phyloP scores from a whole-genome alignment of 805 yeast species.

The Candida endomychidarum region DNA sequence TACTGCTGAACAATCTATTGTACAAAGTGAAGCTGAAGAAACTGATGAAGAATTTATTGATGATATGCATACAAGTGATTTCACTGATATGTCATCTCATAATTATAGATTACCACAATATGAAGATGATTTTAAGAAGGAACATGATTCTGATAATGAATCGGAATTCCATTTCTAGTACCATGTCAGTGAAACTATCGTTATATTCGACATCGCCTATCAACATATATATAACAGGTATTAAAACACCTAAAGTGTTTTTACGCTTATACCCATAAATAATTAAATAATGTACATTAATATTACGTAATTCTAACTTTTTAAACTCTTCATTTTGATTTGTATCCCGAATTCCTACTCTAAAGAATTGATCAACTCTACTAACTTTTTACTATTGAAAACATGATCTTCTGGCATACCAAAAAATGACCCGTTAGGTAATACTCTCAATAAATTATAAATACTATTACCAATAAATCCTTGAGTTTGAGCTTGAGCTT shows the following conservation, averaged over 20 bases:
- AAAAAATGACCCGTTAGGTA: conserved; percentile 63
- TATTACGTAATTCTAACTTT: too few species aligned
- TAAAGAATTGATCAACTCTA: conserved; percentile 29
- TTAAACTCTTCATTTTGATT: too few species aligned
- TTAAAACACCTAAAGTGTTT: too few species aligned
- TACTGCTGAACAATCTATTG: conserved; percentile 38
- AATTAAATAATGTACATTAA: background rate
- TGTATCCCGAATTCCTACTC: too few species aligned
- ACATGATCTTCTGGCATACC: conserved; percentile 45
- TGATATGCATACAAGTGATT: conserved; percentile 13
- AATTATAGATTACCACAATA: conserved; percentile 13
- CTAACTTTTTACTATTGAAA: conserved; percentile 57
- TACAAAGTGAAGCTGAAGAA: conserved; percentile 11
- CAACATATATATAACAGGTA: too few species aligned
- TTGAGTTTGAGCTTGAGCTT: conserved; percentile 11
- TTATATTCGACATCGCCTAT: too few species aligned
- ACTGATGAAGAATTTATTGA: conserved; percentile 14
- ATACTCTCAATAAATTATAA: conserved; percentile 49
- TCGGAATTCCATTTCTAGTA: conserved; percentile 27
- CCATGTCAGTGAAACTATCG: too few species aligned
- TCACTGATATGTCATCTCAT: conserved; percentile 13
- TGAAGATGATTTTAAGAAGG: conserved; percentile 16
- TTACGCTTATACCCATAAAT: too few species aligned
- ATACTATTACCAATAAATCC: conserved; percentile 35
- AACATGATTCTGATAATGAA: conserved; percentile 19